These are phyloP conservation scores for Solanum peruvianum DNA, from an alignment of 257 asterid genomes.

Conservation along the genomic window DNA sequence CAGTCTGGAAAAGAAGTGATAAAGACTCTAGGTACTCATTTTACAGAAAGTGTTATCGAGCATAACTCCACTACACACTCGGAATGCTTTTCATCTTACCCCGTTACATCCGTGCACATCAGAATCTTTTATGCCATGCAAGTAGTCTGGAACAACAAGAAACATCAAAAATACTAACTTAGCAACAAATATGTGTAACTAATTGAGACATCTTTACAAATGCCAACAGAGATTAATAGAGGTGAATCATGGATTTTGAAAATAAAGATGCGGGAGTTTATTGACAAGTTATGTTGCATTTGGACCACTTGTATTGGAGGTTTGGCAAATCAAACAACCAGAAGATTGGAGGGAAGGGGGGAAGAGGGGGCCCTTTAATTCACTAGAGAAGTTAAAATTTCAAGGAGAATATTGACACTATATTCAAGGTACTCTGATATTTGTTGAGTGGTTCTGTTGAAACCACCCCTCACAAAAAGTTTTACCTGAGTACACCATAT, in stretches of 20 bases:
- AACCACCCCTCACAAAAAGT: neutral
- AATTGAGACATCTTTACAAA: neutral
- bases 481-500: conserved; percentile 67
- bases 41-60: too few species aligned
- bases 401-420: neutral
- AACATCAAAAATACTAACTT: neutral
- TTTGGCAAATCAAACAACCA: too few species aligned
- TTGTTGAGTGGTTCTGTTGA: neutral
- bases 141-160: conserved; percentile 42
- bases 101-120: conserved; percentile 41
- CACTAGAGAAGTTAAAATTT: neutral
- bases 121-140: conserved; percentile 77
- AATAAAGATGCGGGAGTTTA: too few species aligned
- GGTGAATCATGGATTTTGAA: neutral
- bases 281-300: too few species aligned
- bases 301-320: too few species aligned
- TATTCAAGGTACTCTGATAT: neutral
- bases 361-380: neutral
- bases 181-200: neutral
- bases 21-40: neutral
- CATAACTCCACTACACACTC: neutral
- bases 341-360: neutral
- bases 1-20: conserved; percentile 36
- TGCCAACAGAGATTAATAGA: neutral
- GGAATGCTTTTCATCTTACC: conserved; percentile 24